Percentiles rank a stretch among this genome's conserved stretches.
These are phyloP conservation scores for Pholiota molesta DNA, from an alignment of 768 basidiomycete genomes.

Conservation along the genomic window DNA sequence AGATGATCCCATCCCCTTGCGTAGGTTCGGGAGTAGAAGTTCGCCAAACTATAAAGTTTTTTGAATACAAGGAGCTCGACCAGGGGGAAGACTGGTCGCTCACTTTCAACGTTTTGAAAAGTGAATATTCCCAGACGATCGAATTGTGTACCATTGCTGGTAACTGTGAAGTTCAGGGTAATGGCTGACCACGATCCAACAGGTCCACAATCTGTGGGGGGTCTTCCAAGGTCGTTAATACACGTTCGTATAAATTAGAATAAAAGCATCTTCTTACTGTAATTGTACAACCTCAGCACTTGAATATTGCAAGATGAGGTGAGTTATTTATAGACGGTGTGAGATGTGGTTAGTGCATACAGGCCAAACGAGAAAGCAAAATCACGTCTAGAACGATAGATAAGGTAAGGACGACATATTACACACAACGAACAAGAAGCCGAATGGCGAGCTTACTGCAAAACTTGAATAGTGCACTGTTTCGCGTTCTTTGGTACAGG, in stretches of 20 bases:
- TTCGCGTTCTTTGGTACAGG: conserved; percentile 62
- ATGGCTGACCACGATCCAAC: conserved; percentile 76
- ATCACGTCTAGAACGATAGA: conserved; percentile 50
- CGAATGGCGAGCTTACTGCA: conserved; percentile 45
- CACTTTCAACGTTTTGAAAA: conserved; percentile 79
- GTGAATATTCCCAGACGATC: conserved; percentile 75
- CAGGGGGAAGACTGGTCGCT: conserved; percentile 17
- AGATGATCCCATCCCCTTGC: conserved; percentile 66
- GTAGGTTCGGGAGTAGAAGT: conserved; percentile 83
- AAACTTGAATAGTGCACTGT: conserved; percentile 65
- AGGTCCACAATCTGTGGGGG: conserved; percentile 71
- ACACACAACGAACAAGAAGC: background rate
- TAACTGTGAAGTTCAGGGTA: conserved; percentile 76
- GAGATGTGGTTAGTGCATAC: conserved; percentile 34
- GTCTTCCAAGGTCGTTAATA: conserved; percentile 40
- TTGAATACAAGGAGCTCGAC: background rate
- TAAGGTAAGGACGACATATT: background rate
- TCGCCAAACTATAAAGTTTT: conserved; percentile 60
- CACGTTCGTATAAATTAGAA: background rate
- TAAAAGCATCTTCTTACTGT: conserved; percentile 38
- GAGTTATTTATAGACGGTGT: background rate
- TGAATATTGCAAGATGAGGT: background rate
- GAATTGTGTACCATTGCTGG: conserved; percentile 77
- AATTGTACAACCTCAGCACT: conserved; percentile 70
- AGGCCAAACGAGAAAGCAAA: conserved; percentile 73